Percentiles rank a stretch among this genome's conserved stretches.
Conservation (phyloP, 352 stramenopile species). For the Bremia lactucae region DNA sequence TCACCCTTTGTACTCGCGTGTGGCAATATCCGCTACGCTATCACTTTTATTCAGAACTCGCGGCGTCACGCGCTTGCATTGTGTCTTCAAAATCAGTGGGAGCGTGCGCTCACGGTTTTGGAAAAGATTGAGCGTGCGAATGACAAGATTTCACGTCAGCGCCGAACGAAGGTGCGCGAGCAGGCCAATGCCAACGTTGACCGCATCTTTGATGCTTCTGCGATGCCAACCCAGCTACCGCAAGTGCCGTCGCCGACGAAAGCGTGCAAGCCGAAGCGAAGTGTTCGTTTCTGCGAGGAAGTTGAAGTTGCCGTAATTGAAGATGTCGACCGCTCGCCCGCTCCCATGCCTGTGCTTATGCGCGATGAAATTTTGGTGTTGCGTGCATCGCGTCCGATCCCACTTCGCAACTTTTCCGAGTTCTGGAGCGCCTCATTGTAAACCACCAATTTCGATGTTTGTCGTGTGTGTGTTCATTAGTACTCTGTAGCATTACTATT, state of each 20-base stretch:
- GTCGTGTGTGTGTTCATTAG: constrained; percentile 11
- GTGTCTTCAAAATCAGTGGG: constrained; percentile 64
- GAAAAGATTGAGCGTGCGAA: constrained; percentile 78
- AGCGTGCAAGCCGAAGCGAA: constrained; percentile 15
- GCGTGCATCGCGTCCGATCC: constrained; percentile 58
- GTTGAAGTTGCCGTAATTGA: constrained; percentile 32
- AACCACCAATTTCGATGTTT: not conserved
- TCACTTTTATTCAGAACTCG: constrained; percentile 69
- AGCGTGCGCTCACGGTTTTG: constrained; percentile 55
- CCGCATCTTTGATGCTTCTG: constrained; percentile 13
- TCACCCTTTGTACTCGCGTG: constrained; percentile 39
- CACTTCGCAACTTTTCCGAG: constrained; percentile 65
- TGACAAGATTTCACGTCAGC: constrained; percentile 64
- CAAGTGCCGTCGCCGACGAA: constrained; percentile 19
- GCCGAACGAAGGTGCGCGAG: constrained; percentile 44
- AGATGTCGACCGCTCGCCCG: constrained; percentile 44
- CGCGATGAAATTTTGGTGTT: constrained; percentile 74
- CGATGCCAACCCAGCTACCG: constrained; percentile 13
- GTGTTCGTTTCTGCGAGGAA: constrained; percentile 53
- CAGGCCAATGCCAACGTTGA: constrained; percentile 40
- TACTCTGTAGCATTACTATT: constrained; percentile 36
- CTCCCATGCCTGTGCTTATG: constrained; percentile 49
- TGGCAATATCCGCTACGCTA: constrained; percentile 51
- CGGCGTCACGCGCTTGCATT: constrained; percentile 57
- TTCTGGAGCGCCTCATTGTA: constrained; percentile 51